A percentile compares a stretch with the other conserved stretches of the same genome.
Conservation (phyloP, 129 eudicot species). For the Chrysanthemum seticuspe region DNA sequence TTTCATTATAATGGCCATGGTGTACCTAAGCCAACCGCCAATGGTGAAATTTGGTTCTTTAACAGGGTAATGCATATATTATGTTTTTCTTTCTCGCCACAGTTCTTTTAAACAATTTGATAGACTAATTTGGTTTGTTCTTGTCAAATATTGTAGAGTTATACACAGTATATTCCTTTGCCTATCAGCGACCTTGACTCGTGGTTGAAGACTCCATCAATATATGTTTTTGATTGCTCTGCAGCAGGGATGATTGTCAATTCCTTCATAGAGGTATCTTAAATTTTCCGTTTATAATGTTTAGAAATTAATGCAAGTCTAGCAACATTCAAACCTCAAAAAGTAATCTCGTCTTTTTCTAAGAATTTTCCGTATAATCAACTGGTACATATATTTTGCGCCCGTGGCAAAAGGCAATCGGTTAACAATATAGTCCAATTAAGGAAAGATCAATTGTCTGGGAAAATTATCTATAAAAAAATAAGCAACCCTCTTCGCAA, state of each 20-base stretch:
- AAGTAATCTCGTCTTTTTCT: neutral
- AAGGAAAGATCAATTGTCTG: neutral
- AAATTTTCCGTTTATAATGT: neutral
- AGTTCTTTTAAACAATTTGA: neutral
- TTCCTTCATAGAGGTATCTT: constrained; percentile 83
- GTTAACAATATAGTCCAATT: neutral
- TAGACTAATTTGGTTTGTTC: constrained; percentile 12
- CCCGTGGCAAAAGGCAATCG: neutral
- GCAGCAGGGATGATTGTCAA: constrained; percentile 96
- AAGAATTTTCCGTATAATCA: neutral
- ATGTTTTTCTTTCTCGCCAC: neutral
- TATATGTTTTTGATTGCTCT: constrained; percentile 96
- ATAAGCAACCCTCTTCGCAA: too few relatives aligned
- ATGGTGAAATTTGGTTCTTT: constrained; percentile 96
- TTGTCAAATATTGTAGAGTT: constrained; percentile 62
- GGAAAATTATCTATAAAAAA: constrained; percentile 2
- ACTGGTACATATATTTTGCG: neutral
- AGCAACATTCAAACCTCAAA: neutral
- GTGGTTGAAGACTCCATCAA: constrained; percentile 95
- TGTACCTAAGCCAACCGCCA: constrained; percentile 94
- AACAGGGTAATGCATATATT: constrained; percentile 57
- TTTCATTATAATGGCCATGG: constrained; percentile 99
- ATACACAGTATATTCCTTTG: constrained; percentile 94
- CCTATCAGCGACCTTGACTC: constrained; percentile 87
- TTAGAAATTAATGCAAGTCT: neutral